Conservation (phyloP, 2,329 filamentous ascomycete genomes). For the Aureobasidium subglaciale region DNA sequence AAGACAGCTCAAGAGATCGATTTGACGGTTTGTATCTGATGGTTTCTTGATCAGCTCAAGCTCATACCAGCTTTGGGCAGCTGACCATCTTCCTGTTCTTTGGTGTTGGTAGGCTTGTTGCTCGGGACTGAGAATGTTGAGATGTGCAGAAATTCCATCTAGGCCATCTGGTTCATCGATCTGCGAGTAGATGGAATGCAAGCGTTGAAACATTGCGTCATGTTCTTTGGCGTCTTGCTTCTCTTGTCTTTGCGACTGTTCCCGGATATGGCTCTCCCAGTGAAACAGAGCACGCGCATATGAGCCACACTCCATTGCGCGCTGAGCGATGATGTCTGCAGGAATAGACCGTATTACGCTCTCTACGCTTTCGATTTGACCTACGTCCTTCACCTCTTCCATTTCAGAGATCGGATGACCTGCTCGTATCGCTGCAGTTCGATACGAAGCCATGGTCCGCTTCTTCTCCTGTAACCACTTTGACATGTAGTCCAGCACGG, state of each 20-base stretch:
- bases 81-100: constrained; percentile 87
- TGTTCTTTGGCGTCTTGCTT: constrained; percentile 46
- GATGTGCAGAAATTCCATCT: constrained; percentile 83
- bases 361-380: constrained; percentile 60
- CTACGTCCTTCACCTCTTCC: constrained; percentile 46
- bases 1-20: constrained; percentile 78
- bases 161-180: constrained; percentile 97
- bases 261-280: constrained; percentile 81
- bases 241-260: constrained; percentile 35
- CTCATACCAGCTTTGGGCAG: constrained; percentile 97
- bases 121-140: constrained; percentile 81
- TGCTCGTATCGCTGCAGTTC: constrained; percentile 37
- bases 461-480: constrained; percentile 80
- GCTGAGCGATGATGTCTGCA: constrained; percentile 65
- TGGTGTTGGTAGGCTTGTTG: constrained; percentile 89
- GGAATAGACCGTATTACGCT: constrained; percentile 62
- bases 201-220: constrained; percentile 55
- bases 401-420: constrained; percentile 39
- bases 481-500: constrained; percentile 83
- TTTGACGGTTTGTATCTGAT: constrained; percentile 67
- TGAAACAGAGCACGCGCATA: constrained; percentile 90
- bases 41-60: constrained; percentile 64
- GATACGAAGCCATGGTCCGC: constrained; percentile 37
- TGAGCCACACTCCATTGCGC: constrained; percentile 89
- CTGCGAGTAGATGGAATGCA: constrained; percentile 92